These are phyloP conservation scores for Dictyophora rubrovolvata DNA, from an alignment of 768 basidiomycete species.

Conservation along the genomic window DNA sequence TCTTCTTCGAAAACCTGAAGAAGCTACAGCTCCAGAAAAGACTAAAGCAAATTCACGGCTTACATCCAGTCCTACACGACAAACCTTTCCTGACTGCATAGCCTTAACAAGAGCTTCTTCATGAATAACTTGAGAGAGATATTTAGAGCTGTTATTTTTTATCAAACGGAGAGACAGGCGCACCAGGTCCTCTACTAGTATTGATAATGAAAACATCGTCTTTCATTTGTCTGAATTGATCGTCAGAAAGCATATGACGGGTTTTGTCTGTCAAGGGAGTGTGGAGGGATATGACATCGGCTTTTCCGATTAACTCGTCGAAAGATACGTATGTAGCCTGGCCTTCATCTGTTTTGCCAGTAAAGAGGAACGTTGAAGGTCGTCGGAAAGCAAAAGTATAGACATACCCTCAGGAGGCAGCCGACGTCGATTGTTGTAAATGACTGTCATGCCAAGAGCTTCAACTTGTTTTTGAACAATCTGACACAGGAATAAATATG, in stretches of 20 bases:
- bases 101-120: neutral
- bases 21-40: neutral
- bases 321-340: slow-evolving; percentile 17
- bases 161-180: neutral
- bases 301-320: slow-evolving; percentile 16
- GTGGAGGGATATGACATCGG: slow-evolving; percentile 19
- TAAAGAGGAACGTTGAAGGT: neutral
- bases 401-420: slow-evolving; percentile 14
- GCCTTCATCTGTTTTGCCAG: slow-evolving; percentile 12
- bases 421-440: slow-evolving; percentile 21
- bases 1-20: neutral
- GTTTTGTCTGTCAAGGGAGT: slow-evolving; percentile 20
- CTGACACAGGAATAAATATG: neutral
- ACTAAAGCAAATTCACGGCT: neutral
- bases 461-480: slow-evolving; percentile 19
- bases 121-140: neutral
- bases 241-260: slow-evolving; percentile 15
- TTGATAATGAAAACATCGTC: neutral
- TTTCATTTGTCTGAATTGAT: slow-evolving; percentile 6
- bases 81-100: neutral
- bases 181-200: neutral
- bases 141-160: neutral
- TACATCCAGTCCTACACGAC: neutral
- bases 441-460: slow-evolving; percentile 21
- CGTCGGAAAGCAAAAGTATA: neutral